phyloP scores from a whole-genome alignment of 2,329 filamentous ascomycete species.

The Myriosclerotinia scirpicola region DNA sequence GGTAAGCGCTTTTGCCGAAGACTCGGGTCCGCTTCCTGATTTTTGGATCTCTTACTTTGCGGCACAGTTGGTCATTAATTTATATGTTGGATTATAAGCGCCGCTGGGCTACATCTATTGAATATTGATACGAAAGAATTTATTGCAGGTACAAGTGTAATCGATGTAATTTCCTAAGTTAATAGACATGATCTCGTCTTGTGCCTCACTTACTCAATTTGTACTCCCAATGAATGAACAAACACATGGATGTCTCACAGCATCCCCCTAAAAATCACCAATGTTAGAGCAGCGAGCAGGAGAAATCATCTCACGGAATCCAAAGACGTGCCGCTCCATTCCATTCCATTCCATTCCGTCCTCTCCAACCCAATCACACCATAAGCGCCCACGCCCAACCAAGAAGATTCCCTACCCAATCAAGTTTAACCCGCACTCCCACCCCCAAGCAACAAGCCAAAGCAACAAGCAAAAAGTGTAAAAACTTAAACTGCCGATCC shows the following conservation, averaged over 20 bases:
- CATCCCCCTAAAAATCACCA: neutral
- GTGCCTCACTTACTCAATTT: neutral
- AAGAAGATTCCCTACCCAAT: neutral
- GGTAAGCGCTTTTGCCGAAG: constrained; percentile 11
- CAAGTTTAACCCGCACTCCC: neutral
- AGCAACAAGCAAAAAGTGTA: too few species aligned
- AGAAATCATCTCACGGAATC: neutral
- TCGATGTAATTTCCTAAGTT: neutral
- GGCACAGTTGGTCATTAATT: neutral
- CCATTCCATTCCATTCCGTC: neutral
- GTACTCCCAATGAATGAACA: neutral
- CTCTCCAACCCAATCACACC: neutral
- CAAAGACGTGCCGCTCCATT: neutral
- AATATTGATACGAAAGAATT: neutral
- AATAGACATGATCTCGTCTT: neutral
- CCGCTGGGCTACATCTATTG: neutral
- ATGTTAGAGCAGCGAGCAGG: constrained; percentile 6
- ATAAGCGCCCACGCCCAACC: neutral
- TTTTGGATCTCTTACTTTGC: neutral
- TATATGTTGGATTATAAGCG: constrained; percentile 5
- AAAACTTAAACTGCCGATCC: too few species aligned
- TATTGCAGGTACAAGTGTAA: neutral
- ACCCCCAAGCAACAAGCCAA: too few species aligned
- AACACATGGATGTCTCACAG: neutral
- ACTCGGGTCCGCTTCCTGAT: neutral